Conservation (phyloP, 140 eudicot species). For the Flaveria floridana region DNA sequence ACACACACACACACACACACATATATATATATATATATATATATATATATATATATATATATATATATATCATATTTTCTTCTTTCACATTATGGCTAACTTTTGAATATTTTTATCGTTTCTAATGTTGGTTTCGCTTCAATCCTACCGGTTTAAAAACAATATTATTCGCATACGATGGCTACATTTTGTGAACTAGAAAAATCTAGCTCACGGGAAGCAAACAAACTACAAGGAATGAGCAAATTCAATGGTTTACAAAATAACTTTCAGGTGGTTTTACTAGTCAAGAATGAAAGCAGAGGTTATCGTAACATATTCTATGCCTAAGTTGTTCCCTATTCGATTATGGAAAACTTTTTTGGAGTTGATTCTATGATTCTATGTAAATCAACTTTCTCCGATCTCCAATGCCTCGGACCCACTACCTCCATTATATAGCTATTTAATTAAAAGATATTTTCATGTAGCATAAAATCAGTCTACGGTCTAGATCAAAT, state of each 20-base stretch:
- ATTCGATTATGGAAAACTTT: background rate
- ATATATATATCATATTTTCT: too few relatives aligned
- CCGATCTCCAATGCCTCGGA: constrained; percentile 6
- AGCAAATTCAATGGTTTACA: constrained; percentile 18
- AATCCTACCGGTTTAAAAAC: too few relatives aligned
- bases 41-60: too few relatives aligned
- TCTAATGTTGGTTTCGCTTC: too few relatives aligned
- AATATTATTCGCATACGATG: too few relatives aligned
- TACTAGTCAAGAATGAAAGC: constrained; percentile 21
- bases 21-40: too few relatives aligned
- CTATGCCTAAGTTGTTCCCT: constrained; percentile 9
- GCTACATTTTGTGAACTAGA: too few relatives aligned
- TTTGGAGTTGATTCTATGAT: constrained; percentile 7
- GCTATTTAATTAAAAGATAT: background rate
- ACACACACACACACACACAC: rapidly evolving
- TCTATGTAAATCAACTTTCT: constrained; percentile 29
- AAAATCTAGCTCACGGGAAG: too few relatives aligned
- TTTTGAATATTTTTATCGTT: too few relatives aligned
- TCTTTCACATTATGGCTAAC: too few relatives aligned
- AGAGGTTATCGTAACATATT: constrained; percentile 26
- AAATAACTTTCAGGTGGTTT: constrained; percentile 18
- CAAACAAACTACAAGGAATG: background rate
- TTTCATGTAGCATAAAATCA: background rate
- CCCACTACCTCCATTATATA: constrained; percentile 15
- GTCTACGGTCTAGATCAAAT: constrained; percentile 21